Evolutionary conservation across 805 yeast species (phyloP).

Genomic region (Scheffersomyces amazonensis): DNA sequence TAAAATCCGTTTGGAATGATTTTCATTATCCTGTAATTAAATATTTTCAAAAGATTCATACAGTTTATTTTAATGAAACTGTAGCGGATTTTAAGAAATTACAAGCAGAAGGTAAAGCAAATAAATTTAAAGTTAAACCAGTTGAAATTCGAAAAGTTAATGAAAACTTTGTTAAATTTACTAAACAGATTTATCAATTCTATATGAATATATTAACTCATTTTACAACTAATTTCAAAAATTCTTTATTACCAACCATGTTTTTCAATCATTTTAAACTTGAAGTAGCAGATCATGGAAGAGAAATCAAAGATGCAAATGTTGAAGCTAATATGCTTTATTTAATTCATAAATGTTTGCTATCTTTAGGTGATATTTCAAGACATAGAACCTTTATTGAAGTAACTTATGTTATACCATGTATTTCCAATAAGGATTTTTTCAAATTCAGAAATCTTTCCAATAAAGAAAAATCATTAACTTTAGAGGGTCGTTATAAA

Average conservation of each 20-base stretch:
- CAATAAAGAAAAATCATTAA: slow-evolving; percentile 31
- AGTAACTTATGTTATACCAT: slow-evolving; percentile 39
- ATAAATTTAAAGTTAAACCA: slow-evolving; percentile 25
- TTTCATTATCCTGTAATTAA: slow-evolving; percentile 65
- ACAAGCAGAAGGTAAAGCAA: slow-evolving; percentile 8
- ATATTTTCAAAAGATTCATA: slow-evolving; percentile 45
- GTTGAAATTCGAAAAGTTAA: slow-evolving; percentile 60
- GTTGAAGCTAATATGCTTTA: slow-evolving; percentile 35
- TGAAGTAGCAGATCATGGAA: slow-evolving; percentile 12
- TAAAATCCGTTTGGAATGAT: slow-evolving; percentile 55
- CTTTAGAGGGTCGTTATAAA: slow-evolving; percentile 25
- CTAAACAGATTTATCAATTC: slow-evolving; percentile 45
- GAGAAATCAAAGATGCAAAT: slow-evolving; percentile 9
- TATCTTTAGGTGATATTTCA: slow-evolving; percentile 57
- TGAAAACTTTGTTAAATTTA: slow-evolving; percentile 48
- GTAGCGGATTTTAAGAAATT: slow-evolving; percentile 14
- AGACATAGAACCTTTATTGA: slow-evolving; percentile 55
- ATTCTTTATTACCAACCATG: slow-evolving; percentile 29
- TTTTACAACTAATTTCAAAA: slow-evolving; percentile 35
- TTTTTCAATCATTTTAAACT: slow-evolving; percentile 26
- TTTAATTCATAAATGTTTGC: slow-evolving; percentile 45
- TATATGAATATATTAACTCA: slow-evolving; percentile 42
- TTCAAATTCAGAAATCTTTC: slow-evolving; percentile 27
- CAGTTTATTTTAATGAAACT: slow-evolving; percentile 16
- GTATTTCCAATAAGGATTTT: slow-evolving; percentile 22